Percentiles rank a stretch among this genome's conserved stretches.
Evolutionary conservation across 306 rosid species (phyloP).

Genomic region (Dicorynia guianensis): DNA sequence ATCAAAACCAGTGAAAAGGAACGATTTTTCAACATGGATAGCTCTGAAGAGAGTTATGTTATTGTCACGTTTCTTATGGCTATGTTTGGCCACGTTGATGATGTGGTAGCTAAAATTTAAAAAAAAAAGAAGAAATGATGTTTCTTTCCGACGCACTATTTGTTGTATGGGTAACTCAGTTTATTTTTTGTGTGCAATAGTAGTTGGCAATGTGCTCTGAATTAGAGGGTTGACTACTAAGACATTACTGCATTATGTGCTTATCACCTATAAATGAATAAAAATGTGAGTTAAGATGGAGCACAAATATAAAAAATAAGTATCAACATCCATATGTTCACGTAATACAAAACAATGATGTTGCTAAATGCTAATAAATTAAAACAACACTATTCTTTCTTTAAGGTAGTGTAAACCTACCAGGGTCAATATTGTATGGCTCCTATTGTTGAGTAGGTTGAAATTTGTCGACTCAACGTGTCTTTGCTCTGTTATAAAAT

Average conservation of each 20-base stretch:
- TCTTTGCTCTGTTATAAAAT: constrained; percentile 81
- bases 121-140: too few species aligned
- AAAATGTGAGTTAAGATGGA: constrained; percentile 7
- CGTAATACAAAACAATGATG: constrained; percentile 27
- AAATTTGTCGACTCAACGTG: constrained; percentile 99
- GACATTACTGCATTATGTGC: background rate
- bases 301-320: constrained; percentile 8
- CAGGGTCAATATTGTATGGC: constrained; percentile 98
- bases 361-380: constrained; percentile 37
- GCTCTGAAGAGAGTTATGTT: too few species aligned
- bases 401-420: constrained; percentile 54
- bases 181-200: constrained; percentile 4
- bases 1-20: too few species aligned
- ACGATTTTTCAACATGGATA: too few species aligned
- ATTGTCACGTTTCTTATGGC: too few species aligned
- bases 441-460: constrained; percentile 96
- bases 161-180: too few species aligned
- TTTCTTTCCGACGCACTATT: too few species aligned
- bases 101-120: too few species aligned
- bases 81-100: too few species aligned
- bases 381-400: constrained; percentile 39
- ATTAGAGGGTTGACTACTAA: background rate
- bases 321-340: constrained; percentile 5
- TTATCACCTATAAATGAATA: constrained; percentile 12
- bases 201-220: too few species aligned